Percentiles rank a stretch among this genome's conserved stretches.
These are phyloP conservation scores for Draba incana DNA, from an alignment of 345 rosid species.

Conservation along the genomic window DNA sequence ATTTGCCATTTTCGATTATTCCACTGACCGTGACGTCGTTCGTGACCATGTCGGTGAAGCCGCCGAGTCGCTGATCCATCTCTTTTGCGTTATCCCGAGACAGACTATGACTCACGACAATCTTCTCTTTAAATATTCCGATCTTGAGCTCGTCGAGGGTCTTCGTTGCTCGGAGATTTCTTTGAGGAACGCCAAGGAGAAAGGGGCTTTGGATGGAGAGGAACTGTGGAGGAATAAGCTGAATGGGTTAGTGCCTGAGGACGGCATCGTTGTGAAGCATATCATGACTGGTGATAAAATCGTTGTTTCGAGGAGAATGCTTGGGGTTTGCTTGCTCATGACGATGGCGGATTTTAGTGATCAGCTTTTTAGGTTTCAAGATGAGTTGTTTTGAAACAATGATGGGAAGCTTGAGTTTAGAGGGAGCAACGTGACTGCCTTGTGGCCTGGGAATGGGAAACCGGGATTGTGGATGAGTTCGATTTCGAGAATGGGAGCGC, in stretches of 20 bases:
- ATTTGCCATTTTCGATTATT: slow-evolving; percentile 85
- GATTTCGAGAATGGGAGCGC: slow-evolving; percentile 75
- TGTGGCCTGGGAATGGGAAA: slow-evolving; percentile 93
- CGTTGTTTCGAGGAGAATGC: slow-evolving; percentile 60
- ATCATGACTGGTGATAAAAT: slow-evolving; percentile 80
- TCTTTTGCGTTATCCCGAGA: slow-evolving; percentile 81
- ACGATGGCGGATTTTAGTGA: slow-evolving; percentile 95
- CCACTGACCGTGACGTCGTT: slow-evolving; percentile 83
- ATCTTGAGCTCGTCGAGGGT: slow-evolving; percentile 68
- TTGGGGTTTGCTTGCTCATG: slow-evolving; percentile 69
- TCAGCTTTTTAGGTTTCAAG: slow-evolving; percentile 79
- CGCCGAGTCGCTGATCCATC: slow-evolving; percentile 82
- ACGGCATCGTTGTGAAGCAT: slow-evolving; percentile 52
- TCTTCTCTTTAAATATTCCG: slow-evolving; percentile 69
- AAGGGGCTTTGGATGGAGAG: slow-evolving; percentile 55
- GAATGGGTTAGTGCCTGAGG: slow-evolving; percentile 54
- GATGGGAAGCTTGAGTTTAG: slow-evolving; percentile 69
- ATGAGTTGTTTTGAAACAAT: slow-evolving; percentile 58
- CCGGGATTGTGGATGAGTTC: slow-evolving; percentile 91
- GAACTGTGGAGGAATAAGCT: slow-evolving; percentile 89
- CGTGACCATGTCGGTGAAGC: slow-evolving; percentile 76
- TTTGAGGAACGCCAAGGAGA: slow-evolving; percentile 59
- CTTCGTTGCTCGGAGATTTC: slow-evolving; percentile 61
- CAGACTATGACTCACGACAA: slow-evolving; percentile 81
- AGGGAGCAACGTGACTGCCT: slow-evolving; percentile 56